Evolutionary conservation across 768 basidiomycete genomes (phyloP), one percentile per base, ranked within the genome.

Genomic region (Asterophora parasitica): DNA sequence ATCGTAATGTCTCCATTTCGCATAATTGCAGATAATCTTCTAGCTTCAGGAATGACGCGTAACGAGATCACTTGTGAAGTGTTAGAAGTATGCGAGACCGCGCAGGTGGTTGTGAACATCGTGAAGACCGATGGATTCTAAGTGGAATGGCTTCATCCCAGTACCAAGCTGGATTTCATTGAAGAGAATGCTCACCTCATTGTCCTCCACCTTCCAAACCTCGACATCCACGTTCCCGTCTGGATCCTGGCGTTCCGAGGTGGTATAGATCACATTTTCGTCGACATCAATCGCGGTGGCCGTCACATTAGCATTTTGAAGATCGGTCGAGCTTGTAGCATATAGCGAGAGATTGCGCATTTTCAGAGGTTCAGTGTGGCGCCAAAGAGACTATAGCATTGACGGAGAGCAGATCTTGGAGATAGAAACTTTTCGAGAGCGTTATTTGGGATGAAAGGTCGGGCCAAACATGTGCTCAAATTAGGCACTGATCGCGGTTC

Each of bases 1-100:
- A 82, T 81, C 7, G 80, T 81, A 47, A 98, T 92, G 58, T 96
- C 94, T 42, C 95, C 95, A 7, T 80, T 78, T 6, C 81, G 75
- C 54, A 83, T 81, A 11, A 95, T 75, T 7, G 84, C 62, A 4
- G 75, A 80, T 8, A 97, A 66, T 2, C 74, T 71, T 40, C 81
- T 73, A n/a, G 75, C 74, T 54, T 96, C 93, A 4, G 85, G 72
- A 20, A 92, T 69, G 40, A 90, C 78, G 44, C 77, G 76, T 46
- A 93, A 70, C 20, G 79, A 79, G 11, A 89, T 64, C 10, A 87
- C 71, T 60, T 86, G 76, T 9, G 68, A 50, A 13, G 53, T 42
- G 26, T 43, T 53, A 15, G 61, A 52, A 11, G 48, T 51, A 46
- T 55, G 50, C 11, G 63, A 55, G 6, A 68, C 65, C 5, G 66